phyloP scores from a whole-genome alignment of 345 rosid genomes.

The Hibiscus tridactylites region DNA sequence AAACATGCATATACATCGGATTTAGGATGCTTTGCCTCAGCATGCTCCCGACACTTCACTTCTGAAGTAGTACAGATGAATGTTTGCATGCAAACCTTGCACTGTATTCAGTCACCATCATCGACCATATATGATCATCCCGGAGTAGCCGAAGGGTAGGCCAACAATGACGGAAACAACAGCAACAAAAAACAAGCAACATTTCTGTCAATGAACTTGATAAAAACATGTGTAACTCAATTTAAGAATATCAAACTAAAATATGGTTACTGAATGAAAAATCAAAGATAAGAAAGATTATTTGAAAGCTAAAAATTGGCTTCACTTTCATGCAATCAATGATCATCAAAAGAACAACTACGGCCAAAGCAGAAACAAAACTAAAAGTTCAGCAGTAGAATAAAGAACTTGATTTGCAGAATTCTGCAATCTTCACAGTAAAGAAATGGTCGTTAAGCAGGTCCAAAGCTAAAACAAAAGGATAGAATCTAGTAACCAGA shows the following conservation, averaged over 20 bases:
- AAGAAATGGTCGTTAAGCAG: background rate
- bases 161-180: background rate
- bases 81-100: conserved; percentile 37
- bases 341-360: background rate
- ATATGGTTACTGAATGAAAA: background rate
- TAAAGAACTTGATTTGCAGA: background rate
- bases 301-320: background rate
- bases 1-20: conserved; percentile 17
- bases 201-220: background rate
- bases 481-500: background rate
- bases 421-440: background rate
- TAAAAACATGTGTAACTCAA: background rate
- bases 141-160: background rate
- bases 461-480: background rate
- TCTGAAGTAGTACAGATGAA: conserved; percentile 31
- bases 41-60: conserved; percentile 32
- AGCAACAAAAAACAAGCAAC: conserved; percentile 1
- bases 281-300: background rate
- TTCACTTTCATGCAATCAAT: background rate
- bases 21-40: conserved; percentile 26
- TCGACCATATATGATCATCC: background rate
- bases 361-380: background rate
- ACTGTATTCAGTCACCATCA: conserved; percentile 12
- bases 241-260: background rate
- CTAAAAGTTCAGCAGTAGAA: background rate